Percentiles rank a stretch among this genome's conserved stretches.
Conservation (phyloP, 306 rosid species). For the Coriaria nepalensis region DNA sequence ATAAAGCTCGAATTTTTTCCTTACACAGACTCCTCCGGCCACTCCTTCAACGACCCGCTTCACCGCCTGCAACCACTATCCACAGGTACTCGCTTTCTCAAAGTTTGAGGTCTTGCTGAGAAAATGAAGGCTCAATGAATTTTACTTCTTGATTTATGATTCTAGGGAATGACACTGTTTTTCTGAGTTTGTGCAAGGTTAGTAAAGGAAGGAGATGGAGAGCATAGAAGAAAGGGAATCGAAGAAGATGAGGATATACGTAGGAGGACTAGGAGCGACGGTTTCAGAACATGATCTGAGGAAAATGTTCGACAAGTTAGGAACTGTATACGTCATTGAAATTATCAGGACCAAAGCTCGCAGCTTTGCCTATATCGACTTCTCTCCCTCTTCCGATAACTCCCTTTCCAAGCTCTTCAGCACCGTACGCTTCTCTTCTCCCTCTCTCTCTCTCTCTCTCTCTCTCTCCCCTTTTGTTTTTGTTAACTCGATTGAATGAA, state of each 20-base stretch:
- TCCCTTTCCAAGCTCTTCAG: constrained; percentile 68
- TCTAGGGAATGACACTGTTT: no score
- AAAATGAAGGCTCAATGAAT: no score
- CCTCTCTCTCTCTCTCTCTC: background rate
- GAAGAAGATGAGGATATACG: constrained; percentile 32
- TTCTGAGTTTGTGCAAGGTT: no score
- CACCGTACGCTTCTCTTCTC: constrained; percentile 17
- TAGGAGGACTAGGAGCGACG: constrained; percentile 57
- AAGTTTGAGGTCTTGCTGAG: no score
- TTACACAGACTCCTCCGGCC: no score
- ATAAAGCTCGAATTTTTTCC: no score
- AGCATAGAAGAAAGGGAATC: background rate
- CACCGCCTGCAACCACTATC: no score
- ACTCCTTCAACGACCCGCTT: no score
- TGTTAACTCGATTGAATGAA: background rate
- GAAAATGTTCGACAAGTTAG: constrained; percentile 29
- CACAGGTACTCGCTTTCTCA: no score
- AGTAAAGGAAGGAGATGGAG: no score
- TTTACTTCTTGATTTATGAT: no score
- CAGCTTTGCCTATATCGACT: constrained; percentile 65
- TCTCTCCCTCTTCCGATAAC: constrained; percentile 39
- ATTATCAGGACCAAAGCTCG: constrained; percentile 71
- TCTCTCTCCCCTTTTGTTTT: background rate
- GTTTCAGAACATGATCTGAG: constrained; percentile 44
- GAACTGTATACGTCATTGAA: constrained; percentile 33